phyloP scores from a whole-genome alignment of 169 alveolate species.

The Eimeria nieschulzi region DNA sequence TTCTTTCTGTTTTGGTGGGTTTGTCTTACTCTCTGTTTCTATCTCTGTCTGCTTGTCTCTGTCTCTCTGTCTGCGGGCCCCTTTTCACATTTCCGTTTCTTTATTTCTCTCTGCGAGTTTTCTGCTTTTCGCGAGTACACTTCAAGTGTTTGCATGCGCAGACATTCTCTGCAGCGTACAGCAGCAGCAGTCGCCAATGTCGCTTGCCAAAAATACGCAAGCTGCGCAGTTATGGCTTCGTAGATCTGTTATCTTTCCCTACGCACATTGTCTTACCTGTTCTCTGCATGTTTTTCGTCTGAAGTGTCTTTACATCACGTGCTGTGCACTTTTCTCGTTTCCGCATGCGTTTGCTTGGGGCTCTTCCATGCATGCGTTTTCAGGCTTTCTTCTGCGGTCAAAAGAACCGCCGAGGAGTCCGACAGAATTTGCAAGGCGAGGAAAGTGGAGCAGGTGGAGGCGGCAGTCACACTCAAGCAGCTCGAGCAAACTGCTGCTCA shows the following conservation, averaged over 20 bases:
- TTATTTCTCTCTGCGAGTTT: neutral
- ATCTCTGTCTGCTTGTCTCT: neutral
- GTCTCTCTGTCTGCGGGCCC: neutral
- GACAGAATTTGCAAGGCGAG: constrained; percentile 34
- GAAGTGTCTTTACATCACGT: too few species aligned
- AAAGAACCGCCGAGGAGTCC: constrained; percentile 32
- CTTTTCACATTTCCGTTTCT: neutral
- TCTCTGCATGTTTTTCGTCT: too few species aligned
- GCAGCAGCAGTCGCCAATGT: too few species aligned
- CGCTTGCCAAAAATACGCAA: too few species aligned
- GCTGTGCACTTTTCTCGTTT: too few species aligned
- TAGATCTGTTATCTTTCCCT: too few species aligned
- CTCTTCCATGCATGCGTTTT: neutral
- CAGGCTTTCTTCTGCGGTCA: constrained; percentile 30
- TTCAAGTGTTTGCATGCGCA: neutral
- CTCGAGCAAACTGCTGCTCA: constrained; percentile 49
- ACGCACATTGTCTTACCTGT: too few species aligned
- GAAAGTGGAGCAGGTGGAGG: constrained; percentile 51
- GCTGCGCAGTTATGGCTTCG: too few species aligned
- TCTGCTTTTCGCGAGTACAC: neutral
- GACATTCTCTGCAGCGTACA: too few species aligned
- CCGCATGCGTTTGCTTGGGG: too few species aligned
- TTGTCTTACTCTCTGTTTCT: neutral
- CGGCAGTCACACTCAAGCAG: constrained; percentile 43
- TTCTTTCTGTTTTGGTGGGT: neutral